Conservation (phyloP, 164 flowering plant species). For the Chloranthus sessilifolius region DNA sequence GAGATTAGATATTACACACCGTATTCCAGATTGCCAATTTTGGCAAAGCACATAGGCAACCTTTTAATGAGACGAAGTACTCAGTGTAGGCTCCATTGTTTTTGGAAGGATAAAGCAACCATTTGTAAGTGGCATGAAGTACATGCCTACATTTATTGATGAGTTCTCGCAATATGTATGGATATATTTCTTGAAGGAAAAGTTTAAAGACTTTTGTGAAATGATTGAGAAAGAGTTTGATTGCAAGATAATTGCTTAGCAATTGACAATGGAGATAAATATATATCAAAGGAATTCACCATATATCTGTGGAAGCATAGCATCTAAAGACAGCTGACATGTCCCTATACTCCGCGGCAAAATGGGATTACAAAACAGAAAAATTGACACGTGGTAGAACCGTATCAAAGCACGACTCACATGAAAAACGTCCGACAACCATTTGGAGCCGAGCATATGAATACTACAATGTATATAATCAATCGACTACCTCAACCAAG, state of each 20-base stretch:
- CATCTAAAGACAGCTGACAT: neutral
- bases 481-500: slow-evolving; percentile 13
- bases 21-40: neutral
- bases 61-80: neutral
- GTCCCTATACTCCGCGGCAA: neutral
- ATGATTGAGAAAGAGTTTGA: too few species aligned
- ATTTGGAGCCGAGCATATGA: slow-evolving; percentile 17
- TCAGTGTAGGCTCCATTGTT: neutral
- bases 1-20: neutral
- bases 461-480: slow-evolving; percentile 8
- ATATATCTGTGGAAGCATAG: neutral
- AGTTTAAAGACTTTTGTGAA: slow-evolving; percentile 4
- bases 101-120: neutral
- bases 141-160: neutral
- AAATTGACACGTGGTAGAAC: slow-evolving; percentile 2
- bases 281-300: too few species aligned
- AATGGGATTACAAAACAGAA: slow-evolving; percentile 2
- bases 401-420: too few species aligned
- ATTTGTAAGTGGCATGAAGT: neutral
- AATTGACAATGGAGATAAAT: too few species aligned
- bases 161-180: neutral
- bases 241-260: too few species aligned
- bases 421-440: neutral
- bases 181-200: slow-evolving; percentile 1
- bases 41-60: neutral